phyloP scores from a whole-genome alignment of 257 asterid genomes.

The Cynanchum wilfordii region DNA sequence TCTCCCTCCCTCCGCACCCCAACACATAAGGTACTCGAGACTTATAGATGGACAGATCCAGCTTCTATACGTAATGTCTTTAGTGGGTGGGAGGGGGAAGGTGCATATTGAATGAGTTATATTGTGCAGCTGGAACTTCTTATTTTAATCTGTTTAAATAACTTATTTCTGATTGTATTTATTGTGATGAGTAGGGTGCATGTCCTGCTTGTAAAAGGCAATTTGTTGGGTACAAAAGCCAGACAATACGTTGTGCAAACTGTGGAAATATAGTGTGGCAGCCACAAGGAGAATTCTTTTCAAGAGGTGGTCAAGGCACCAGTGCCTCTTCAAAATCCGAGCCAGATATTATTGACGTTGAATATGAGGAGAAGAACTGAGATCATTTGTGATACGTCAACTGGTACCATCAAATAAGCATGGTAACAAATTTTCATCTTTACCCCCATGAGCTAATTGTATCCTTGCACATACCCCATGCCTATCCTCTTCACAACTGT shows the following conservation, averaged over 20 bases:
- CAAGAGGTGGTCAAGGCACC: constrained; percentile 56
- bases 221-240: constrained; percentile 79
- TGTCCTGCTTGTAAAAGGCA: constrained; percentile 92
- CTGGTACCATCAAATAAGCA: neutral
- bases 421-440: constrained; percentile 2
- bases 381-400: constrained; percentile 19
- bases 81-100: neutral
- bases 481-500: neutral
- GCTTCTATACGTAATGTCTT: neutral
- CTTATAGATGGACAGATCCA: neutral
- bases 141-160: neutral
- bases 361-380: constrained; percentile 74
- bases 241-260: constrained; percentile 73
- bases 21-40: neutral
- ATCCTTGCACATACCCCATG: constrained; percentile 2
- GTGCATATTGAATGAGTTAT: neutral
- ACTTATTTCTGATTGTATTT: neutral
- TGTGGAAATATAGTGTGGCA: constrained; percentile 97
- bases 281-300: constrained; percentile 62
- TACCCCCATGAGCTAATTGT: neutral
- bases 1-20: no score
- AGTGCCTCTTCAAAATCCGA: constrained; percentile 60
- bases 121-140: neutral
- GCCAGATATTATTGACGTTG: constrained; percentile 84
- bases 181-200: constrained; percentile 57